Percentiles rank a stretch among this genome's conserved stretches.
phyloP scores from a whole-genome alignment of 371 early-diverging fungal genomes.

The Zancudomyces culisetae region DNA sequence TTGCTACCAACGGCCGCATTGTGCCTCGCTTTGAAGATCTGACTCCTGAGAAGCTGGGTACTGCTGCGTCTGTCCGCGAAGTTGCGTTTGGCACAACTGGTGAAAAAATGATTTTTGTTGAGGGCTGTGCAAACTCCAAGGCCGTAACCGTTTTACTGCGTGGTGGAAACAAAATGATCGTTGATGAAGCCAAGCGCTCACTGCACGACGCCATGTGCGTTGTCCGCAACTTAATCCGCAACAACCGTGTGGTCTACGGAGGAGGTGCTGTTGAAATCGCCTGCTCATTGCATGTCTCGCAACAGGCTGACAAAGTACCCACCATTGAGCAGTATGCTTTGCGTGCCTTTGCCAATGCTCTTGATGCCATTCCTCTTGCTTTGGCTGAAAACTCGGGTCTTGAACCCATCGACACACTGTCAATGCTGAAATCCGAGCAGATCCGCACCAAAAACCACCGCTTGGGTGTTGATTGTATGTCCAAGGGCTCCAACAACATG shows the following conservation, averaged over 20 bases:
- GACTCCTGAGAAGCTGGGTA: conserved; percentile 74
- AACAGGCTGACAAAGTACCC: conserved; percentile 82
- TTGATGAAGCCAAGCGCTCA: conserved; percentile 99
- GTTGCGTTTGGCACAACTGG: conserved; percentile 94
- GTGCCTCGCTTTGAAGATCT: conserved; percentile 99
- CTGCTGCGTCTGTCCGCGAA: conserved; percentile 87
- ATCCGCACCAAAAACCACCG: conserved; percentile 60
- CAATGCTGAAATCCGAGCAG: conserved; percentile 86
- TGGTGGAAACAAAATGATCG: conserved; percentile 98
- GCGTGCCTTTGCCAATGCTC: conserved; percentile 91
- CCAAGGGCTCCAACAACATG: conserved; percentile 90
- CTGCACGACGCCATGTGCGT: conserved; percentile 99
- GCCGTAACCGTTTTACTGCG: conserved; percentile 97
- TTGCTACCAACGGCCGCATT: conserved; percentile 97
- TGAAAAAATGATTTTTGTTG: conserved; percentile 96
- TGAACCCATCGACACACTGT: conserved; percentile 86
- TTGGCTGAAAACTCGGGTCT: conserved; percentile 97
- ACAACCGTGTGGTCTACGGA: conserved; percentile 98
- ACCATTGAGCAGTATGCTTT: conserved; percentile 95
- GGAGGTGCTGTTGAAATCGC: conserved; percentile 98
- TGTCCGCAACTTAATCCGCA: conserved; percentile 91
- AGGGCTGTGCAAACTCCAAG: conserved; percentile 93
- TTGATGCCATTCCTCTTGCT: conserved; percentile 92
- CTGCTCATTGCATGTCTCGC: conserved; percentile 78
- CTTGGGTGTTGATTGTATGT: conserved; percentile 93